Conservation (phyloP, 768 basidiomycete species). For the Pleurotus tuber-regium region DNA sequence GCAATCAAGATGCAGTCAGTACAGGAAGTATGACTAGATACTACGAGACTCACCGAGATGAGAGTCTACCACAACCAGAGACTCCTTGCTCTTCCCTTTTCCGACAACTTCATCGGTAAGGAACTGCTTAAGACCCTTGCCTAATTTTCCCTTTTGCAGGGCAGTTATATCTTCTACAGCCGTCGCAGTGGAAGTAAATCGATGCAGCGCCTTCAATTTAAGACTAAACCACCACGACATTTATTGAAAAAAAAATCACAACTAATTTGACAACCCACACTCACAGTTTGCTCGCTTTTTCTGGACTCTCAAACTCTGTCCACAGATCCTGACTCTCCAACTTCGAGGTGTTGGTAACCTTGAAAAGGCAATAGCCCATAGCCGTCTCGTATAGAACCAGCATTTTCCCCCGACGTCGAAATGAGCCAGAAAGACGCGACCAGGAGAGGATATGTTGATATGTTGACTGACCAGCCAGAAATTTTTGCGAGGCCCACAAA, state of each 20-base stretch:
- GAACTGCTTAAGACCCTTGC: slow-evolving; percentile 92
- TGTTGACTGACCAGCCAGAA: slow-evolving; percentile 16
- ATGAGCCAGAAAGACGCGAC: slow-evolving; percentile 6
- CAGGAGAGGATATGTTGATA: slow-evolving; percentile 8
- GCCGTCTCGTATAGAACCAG: slow-evolving; percentile 96
- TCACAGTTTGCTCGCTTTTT: slow-evolving; percentile 89
- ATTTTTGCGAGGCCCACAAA: slow-evolving; percentile 25
- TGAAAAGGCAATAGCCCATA: slow-evolving; percentile 97
- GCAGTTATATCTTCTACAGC: slow-evolving; percentile 97
- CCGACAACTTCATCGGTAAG: slow-evolving; percentile 80
- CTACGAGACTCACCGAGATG: slow-evolving; percentile 67
- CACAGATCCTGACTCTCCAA: slow-evolving; percentile 82
- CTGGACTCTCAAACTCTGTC: slow-evolving; percentile 92
- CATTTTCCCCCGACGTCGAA: slow-evolving; percentile 48
- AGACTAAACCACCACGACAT: slow-evolving; percentile 48
- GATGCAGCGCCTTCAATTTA: slow-evolving; percentile 92
- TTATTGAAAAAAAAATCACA: slow-evolving; percentile 10
- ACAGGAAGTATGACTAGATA: not conserved
- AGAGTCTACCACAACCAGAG: slow-evolving; percentile 81
- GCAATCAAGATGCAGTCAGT: slow-evolving; percentile 1
- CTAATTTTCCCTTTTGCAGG: slow-evolving; percentile 88
- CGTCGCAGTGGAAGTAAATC: slow-evolving; percentile 93
- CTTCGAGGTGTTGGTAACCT: slow-evolving; percentile 87
- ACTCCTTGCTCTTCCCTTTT: slow-evolving; percentile 90
- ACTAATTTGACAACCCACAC: slow-evolving; percentile 25